phyloP scores from a whole-genome alignment of 179 eudicot genomes.

The Vitellaria paradoxa region DNA sequence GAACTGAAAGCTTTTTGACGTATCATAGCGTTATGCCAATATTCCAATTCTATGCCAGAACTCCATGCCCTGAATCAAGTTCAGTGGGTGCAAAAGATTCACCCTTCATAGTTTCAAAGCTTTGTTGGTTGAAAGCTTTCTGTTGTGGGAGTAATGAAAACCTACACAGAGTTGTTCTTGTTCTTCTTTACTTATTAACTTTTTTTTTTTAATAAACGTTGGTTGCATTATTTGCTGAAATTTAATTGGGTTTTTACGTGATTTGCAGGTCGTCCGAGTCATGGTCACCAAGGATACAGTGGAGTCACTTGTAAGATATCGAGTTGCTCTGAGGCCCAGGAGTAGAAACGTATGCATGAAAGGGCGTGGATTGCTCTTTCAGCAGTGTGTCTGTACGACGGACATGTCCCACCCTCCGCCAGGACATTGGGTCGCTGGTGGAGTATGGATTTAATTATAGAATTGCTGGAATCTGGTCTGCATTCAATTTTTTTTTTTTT shows the following conservation, averaged over 20 bases:
- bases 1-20: too few species aligned
- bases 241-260: constrained; percentile 4
- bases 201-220: too few species aligned
- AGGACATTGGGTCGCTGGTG: constrained; percentile 11
- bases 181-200: too few species aligned
- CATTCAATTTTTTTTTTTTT: not conserved
- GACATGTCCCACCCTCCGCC: not conserved
- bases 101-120: too few species aligned
- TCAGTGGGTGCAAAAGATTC: too few species aligned
- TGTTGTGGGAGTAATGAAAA: too few species aligned
- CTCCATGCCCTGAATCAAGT: too few species aligned
- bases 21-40: too few species aligned
- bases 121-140: too few species aligned
- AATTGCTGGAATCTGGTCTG: constrained; percentile 24
- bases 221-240: too few species aligned
- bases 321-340: constrained; percentile 8
- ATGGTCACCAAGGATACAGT: constrained; percentile 48
- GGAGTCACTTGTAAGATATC: constrained; percentile 24
- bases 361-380: constrained; percentile 20
- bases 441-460: constrained; percentile 7
- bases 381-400: constrained; percentile 5
- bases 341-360: not conserved
- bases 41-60: too few species aligned
- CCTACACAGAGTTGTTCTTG: too few species aligned
- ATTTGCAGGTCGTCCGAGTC: constrained; percentile 50